A percentile compares a stretch with the other conserved stretches of the same genome.
phyloP scores from a whole-genome alignment of 1,139 yeast species.

The Arxiozyma slooffiae region DNA sequence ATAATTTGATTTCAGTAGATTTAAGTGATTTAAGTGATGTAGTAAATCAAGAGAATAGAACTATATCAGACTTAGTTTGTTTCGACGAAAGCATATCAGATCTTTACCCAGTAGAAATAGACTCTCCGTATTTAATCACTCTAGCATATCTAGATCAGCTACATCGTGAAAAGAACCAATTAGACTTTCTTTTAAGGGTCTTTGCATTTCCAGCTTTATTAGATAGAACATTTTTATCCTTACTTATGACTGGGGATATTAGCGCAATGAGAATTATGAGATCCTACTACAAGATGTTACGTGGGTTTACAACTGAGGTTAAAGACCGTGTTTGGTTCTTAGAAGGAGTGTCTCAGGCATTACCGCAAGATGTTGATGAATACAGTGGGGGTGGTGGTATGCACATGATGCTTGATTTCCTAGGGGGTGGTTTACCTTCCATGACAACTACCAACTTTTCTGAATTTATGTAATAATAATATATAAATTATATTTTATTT shows the following conservation, averaged over 20 bases:
- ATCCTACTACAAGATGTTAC: slow-evolving; percentile 69
- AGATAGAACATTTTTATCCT: slow-evolving; percentile 65
- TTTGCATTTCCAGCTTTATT: slow-evolving; percentile 90
- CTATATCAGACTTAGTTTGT: slow-evolving; percentile 58
- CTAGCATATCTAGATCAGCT: slow-evolving; percentile 79
- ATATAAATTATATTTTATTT: background rate
- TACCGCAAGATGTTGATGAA: slow-evolving; percentile 77
- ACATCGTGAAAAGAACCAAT: slow-evolving; percentile 69
- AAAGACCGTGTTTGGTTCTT: slow-evolving; percentile 88
- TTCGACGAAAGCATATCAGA: slow-evolving; percentile 81
- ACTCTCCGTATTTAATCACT: slow-evolving; percentile 79
- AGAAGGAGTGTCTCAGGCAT: slow-evolving; percentile 80
- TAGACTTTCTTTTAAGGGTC: slow-evolving; percentile 76
- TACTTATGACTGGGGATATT: slow-evolving; percentile 77
- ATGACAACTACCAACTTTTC: slow-evolving; percentile 38
- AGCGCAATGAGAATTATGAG: slow-evolving; percentile 86
- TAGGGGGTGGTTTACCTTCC: slow-evolving; percentile 65
- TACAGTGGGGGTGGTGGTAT: slow-evolving; percentile 82
- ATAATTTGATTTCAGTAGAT: slow-evolving; percentile 67
- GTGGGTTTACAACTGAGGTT: slow-evolving; percentile 78
- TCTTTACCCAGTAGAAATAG: slow-evolving; percentile 71
- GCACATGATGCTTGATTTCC: slow-evolving; percentile 83
- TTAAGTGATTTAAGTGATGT: slow-evolving; percentile 72
- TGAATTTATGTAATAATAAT: slow-evolving; percentile 21
- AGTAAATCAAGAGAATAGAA: slow-evolving; percentile 37